Conservation (phyloP, 164 flowering plant genomes). For the Cinnamomum micranthum region DNA sequence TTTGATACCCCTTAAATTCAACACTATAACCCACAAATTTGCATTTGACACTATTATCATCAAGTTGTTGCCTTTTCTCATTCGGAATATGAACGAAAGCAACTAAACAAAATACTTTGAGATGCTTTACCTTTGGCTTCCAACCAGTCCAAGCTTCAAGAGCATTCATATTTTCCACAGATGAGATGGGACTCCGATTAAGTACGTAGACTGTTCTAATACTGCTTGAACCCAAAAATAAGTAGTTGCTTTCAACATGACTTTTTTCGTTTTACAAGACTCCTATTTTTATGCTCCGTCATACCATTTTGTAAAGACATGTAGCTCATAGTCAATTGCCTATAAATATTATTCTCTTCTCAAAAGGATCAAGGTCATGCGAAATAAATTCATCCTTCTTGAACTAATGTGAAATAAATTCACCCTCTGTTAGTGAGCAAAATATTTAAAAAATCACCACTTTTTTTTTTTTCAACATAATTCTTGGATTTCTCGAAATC, state of each 20-base stretch:
- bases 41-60: slow-evolving; percentile 6
- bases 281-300: not conserved
- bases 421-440: not conserved
- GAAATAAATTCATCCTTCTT: not conserved
- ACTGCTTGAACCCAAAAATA: no score
- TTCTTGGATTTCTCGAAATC: not conserved
- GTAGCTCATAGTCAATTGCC: not conserved
- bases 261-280: slow-evolving; percentile 1
- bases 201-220: not conserved
- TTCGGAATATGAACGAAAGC: slow-evolving; percentile 5
- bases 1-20: not conserved
- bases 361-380: not conserved
- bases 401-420: no score
- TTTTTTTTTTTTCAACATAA: not conserved
- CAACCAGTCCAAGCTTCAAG: slow-evolving; percentile 1
- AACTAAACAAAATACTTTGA: slow-evolving; percentile 1
- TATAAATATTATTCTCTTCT: slow-evolving; percentile 1
- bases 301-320: not conserved
- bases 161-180: not conserved
- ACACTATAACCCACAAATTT: not conserved
- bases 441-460: not conserved
- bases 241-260: slow-evolving; percentile 1
- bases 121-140: slow-evolving; percentile 6
- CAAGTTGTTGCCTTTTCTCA: slow-evolving; percentile 1
- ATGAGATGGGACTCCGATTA: not conserved